Evolutionary conservation across 768 basidiomycete genomes (phyloP), one percentile per base, ranked within the genome.

Genomic region (Mycena olivaceomarginata): DNA sequence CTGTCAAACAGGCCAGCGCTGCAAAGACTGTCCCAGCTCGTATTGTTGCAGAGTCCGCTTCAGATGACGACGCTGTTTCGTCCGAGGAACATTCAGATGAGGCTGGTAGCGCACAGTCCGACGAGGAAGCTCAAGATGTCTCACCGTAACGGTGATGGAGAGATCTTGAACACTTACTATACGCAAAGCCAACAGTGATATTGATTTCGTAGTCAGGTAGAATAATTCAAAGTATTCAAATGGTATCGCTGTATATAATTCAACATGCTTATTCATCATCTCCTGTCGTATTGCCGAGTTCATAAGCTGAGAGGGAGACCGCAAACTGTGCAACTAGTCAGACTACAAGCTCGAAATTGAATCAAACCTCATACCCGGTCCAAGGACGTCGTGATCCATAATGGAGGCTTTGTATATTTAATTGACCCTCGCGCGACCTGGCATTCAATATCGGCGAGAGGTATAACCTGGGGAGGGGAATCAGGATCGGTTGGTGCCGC

Each of bases 311-410:
- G 13, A 56, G 13, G 53, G 53, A 56, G 20, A n/a, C 6, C 20
- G 53, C 20, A 11, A 56, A 56, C 53, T 56, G 53, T 56, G 5
- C 6, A 22, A 56, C 53, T 56, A 4, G 5, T n/a, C 6, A 56
- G n/a, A 56, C 13, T 56, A 5, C 4, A 22, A 13, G 13, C 18
- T n/a, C 5, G 20, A 22, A 9, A 56, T 56, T n/a, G n/a, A n/a
- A n/a, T n/a, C n/a, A n/a, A 4, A 40, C 41, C 20, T 45, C 60
- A 5, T 71, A 70, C 74, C 3, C 74, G 63, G 16, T 78, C 77
- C 59, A 82, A 51, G 12, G 80, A 59, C 18, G 76, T 80, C 22
- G 79, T 82, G 13, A 82, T 80, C 81, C 81, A 82, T 25, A 81
- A 25, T 1, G 45, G 70, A 9, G 76, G 78, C 2, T 74, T 45